Conservation (phyloP, 1,284 basidiomycete genomes). For the Fomes fomentarius region DNA sequence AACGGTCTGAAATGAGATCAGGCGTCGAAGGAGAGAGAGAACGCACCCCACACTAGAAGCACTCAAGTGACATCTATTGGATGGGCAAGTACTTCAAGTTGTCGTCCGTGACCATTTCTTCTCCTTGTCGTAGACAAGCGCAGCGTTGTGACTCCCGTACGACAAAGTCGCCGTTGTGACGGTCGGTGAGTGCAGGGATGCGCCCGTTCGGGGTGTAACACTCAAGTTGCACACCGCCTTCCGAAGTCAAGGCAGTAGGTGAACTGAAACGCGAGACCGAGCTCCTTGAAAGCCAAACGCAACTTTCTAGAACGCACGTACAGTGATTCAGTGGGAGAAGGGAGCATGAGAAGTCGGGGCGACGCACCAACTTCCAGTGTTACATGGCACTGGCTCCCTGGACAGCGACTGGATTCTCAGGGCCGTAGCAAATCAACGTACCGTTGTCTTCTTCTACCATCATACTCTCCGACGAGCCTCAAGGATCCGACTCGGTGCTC, state of each 20-base stretch:
- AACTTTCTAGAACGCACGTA: slow-evolving; percentile 34
- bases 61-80: slow-evolving; percentile 37
- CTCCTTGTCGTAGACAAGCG: slow-evolving; percentile 41
- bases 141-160: slow-evolving; percentile 36
- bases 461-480: no score
- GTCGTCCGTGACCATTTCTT: slow-evolving; percentile 28
- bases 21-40: no score
- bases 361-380: no score
- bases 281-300: slow-evolving; percentile 33
- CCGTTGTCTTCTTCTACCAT: no score
- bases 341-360: no score
- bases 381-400: no score
- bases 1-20: slow-evolving; percentile 1
- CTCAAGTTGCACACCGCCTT: slow-evolving; percentile 33
- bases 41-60: slow-evolving; percentile 34
- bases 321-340: no score
- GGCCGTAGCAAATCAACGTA: no score
- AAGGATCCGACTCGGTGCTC: no score
- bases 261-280: slow-evolving; percentile 35
- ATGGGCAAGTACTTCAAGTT: slow-evolving; percentile 26
- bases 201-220: slow-evolving; percentile 37
- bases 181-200: slow-evolving; percentile 40
- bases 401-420: no score
- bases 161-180: slow-evolving; percentile 35
- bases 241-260: slow-evolving; percentile 33